Conservation (phyloP, 139 green algal genomes). For the Yamagishiella unicocca region DNA sequence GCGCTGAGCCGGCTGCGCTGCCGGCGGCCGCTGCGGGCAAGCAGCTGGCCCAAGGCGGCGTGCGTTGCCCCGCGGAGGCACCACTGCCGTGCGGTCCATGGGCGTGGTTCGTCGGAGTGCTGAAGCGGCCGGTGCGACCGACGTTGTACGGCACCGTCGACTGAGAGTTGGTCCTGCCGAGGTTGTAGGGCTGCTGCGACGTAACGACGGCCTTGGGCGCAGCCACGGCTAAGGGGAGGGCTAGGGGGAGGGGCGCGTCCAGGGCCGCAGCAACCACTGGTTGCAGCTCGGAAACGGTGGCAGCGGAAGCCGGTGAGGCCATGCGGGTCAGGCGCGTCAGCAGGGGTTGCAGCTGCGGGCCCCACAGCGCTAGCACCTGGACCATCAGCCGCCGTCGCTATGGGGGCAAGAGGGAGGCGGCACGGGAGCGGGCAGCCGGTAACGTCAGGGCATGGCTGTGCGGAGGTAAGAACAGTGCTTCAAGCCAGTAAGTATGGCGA, state of each 20-base stretch:
- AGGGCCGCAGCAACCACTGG: not conserved
- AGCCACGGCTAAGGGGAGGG: not conserved
- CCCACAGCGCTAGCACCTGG: conserved; percentile 19
- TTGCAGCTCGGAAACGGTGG: not conserved
- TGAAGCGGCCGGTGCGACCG: not conserved
- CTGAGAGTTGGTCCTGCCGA: not conserved
- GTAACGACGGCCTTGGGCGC: not conserved
- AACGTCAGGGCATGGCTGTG: too few relatives aligned
- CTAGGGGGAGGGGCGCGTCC: not conserved
- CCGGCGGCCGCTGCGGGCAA: not conserved
- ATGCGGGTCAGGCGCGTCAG: not conserved
- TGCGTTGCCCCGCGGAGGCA: not conserved
- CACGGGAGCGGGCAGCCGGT: not conserved
- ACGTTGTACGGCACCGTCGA: conserved; percentile 28
- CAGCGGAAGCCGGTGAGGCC: not conserved
- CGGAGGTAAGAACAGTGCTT: too few relatives aligned
- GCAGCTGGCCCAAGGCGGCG: not conserved
- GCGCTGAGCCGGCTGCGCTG: not conserved
- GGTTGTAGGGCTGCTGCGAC: not conserved
- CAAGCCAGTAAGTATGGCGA: too few relatives aligned
- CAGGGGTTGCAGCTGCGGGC: not conserved
- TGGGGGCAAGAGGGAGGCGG: too few relatives aligned
- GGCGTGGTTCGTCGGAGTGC: not conserved
- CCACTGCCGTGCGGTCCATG: not conserved
- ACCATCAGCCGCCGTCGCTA: conserved; percentile 14